Percentiles rank a stretch among this genome's conserved stretches.
phyloP scores from a whole-genome alignment of 768 basidiomycete genomes.

The Pulveroboletus sp. region DNA sequence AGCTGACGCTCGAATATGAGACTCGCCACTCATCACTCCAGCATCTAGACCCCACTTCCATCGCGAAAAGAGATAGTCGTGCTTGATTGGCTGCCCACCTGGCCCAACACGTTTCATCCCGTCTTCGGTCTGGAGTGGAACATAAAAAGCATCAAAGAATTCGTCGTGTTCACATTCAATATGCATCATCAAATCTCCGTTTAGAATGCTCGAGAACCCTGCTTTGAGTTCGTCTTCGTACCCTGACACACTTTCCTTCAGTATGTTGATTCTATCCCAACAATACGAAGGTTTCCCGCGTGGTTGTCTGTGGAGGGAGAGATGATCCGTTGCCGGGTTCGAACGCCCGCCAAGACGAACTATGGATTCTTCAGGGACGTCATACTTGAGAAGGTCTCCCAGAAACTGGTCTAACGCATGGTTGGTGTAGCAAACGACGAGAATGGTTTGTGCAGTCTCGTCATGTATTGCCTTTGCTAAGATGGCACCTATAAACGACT shows the following conservation, averaged over 20 bases:
- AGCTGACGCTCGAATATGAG: slow-evolving; percentile 23
- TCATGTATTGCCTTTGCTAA: slow-evolving; percentile 58
- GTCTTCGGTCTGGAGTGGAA: slow-evolving; percentile 36
- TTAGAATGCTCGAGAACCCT: background rate
- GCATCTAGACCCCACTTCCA: slow-evolving; percentile 47
- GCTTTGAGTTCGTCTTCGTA: slow-evolving; percentile 25
- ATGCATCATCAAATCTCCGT: background rate
- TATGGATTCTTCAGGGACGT: slow-evolving; percentile 46
- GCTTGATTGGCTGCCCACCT: slow-evolving; percentile 35
- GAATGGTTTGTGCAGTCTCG: slow-evolving; percentile 44
- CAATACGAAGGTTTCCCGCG: background rate
- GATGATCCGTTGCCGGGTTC: slow-evolving; percentile 40
- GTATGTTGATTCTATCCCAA: slow-evolving; percentile 15
- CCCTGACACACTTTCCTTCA: slow-evolving; percentile 33
- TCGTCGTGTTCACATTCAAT: slow-evolving; percentile 30
- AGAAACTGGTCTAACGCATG: slow-evolving; percentile 73
- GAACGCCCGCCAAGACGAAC: slow-evolving; percentile 59
- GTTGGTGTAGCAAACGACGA: slow-evolving; percentile 71
- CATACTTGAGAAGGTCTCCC: slow-evolving; percentile 54
- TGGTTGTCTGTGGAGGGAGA: slow-evolving; percentile 36
- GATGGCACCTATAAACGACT: slow-evolving; percentile 67
- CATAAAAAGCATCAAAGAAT: slow-evolving; percentile 43
- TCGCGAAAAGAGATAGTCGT: slow-evolving; percentile 42
- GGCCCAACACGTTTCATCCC: slow-evolving; percentile 47
- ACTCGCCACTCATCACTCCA: slow-evolving; percentile 36